Evolutionary conservation across 257 asterid species (phyloP).

Genomic region (Solanum medicagineum): DNA sequence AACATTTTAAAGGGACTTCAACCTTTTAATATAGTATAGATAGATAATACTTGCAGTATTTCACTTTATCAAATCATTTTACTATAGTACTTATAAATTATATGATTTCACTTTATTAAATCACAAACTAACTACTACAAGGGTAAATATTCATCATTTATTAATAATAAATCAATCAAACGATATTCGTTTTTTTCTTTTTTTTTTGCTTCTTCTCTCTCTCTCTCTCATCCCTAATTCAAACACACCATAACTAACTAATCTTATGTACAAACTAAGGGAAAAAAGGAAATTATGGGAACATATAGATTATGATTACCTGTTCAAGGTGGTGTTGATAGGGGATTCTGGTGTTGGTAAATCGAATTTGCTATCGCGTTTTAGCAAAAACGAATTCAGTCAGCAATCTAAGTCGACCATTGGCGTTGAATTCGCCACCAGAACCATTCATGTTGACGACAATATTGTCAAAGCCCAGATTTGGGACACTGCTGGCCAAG

Average conservation of each 20-base stretch:
- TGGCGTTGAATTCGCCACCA: conserved; percentile 37
- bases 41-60: too few species aligned
- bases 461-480: conserved; percentile 38
- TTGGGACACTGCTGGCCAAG: conserved; percentile 53
- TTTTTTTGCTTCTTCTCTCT: neutral
- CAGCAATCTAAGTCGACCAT: conserved; percentile 31
- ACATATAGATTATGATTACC: conserved; percentile 33
- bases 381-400: conserved; percentile 31
- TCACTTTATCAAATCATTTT: too few species aligned
- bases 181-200: neutral
- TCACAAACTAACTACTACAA: neutral
- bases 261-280: neutral
- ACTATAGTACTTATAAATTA: too few species aligned
- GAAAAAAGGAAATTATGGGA: conserved; percentile 5
- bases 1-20: too few species aligned
- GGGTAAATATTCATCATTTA: neutral
- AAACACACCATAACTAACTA: neutral
- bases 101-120: too few species aligned
- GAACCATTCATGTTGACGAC: conserved; percentile 26
- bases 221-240: neutral
- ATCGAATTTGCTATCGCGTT: conserved; percentile 25
- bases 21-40: too few species aligned
- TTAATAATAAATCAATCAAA: neutral
- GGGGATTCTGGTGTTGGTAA: conserved; percentile 41
- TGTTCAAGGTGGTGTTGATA: conserved; percentile 33